A percentile compares a stretch with the other conserved stretches of the same genome.
Conservation (phyloP, 441 rosid genomes). For the Populus hybrid region DNA sequence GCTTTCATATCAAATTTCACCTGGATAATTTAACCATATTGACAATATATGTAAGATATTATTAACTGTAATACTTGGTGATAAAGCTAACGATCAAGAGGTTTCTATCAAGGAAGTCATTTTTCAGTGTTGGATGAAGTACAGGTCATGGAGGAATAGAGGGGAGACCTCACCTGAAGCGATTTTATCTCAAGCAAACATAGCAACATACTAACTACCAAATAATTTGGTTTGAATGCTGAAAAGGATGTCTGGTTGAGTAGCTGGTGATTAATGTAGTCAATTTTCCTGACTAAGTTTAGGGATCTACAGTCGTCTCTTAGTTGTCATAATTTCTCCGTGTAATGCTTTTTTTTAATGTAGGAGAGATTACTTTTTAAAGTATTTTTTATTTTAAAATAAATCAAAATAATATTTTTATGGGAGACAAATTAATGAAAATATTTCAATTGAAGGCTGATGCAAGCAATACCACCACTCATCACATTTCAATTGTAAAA, state of each 20-base stretch:
- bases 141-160: background rate
- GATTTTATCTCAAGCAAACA: background rate
- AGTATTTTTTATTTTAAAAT: fast-evolving
- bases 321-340: background rate
- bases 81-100: background rate
- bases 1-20: too few relatives aligned
- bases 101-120: background rate
- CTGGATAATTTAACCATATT: background rate
- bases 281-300: too few relatives aligned
- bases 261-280: background rate
- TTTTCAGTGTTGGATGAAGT: background rate
- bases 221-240: background rate
- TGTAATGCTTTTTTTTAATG: too few relatives aligned
- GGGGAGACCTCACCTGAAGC: background rate
- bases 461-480: too few relatives aligned
- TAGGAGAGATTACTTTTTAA: too few relatives aligned
- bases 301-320: too few relatives aligned
- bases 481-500: too few relatives aligned
- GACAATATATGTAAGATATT: background rate
- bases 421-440: background rate
- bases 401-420: too few relatives aligned
- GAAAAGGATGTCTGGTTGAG: background rate
- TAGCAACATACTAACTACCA: background rate
- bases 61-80: background rate
- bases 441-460: too few relatives aligned